Percentiles rank a stretch among this genome's conserved stretches.
These are phyloP conservation scores for Boletus sp. DNA, from an alignment of 1,284 basidiomycete genomes.

Conservation along the genomic window DNA sequence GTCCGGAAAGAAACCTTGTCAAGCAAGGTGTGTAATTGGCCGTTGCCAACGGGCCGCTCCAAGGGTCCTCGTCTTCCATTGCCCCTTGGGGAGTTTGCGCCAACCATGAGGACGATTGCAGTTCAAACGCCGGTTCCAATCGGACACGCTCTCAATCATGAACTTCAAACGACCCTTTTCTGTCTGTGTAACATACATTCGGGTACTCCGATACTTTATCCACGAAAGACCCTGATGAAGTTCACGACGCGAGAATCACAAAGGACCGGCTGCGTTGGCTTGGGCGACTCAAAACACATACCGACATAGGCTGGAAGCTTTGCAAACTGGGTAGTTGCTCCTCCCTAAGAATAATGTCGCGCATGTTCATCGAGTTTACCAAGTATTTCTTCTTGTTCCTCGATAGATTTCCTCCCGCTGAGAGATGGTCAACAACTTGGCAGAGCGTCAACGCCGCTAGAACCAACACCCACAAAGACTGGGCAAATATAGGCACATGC, in stretches of 20 bases:
- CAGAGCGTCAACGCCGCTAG: neutral
- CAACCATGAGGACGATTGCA: neutral
- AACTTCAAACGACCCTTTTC: neutral
- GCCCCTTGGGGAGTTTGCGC: neutral
- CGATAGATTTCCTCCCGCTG: slow-evolving; percentile 42
- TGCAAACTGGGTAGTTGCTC: neutral
- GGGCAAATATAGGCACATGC: slow-evolving; percentile 56
- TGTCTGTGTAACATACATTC: neutral
- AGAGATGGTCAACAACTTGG: slow-evolving; percentile 2
- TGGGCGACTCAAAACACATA: neutral
- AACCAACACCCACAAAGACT: slow-evolving; percentile 53
- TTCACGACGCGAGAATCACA: neutral
- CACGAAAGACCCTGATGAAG: neutral
- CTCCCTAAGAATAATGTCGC: slow-evolving; percentile 5
- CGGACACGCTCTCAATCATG: neutral
- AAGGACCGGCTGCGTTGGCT: neutral
- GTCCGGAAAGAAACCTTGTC: too few species aligned
- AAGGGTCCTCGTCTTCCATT: neutral
- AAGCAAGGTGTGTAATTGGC: too few species aligned
- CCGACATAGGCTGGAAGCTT: too few species aligned
- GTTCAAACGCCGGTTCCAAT: neutral
- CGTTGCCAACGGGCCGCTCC: neutral
- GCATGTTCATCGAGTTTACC: slow-evolving; percentile 40
- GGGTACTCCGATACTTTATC: neutral
- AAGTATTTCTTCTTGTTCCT: slow-evolving; percentile 46